A percentile compares a stretch with the other conserved stretches of the same genome.
These are phyloP conservation scores for Casuarina cunninghamiana DNA, from an alignment of 306 rosid genomes.

Conservation along the genomic window DNA sequence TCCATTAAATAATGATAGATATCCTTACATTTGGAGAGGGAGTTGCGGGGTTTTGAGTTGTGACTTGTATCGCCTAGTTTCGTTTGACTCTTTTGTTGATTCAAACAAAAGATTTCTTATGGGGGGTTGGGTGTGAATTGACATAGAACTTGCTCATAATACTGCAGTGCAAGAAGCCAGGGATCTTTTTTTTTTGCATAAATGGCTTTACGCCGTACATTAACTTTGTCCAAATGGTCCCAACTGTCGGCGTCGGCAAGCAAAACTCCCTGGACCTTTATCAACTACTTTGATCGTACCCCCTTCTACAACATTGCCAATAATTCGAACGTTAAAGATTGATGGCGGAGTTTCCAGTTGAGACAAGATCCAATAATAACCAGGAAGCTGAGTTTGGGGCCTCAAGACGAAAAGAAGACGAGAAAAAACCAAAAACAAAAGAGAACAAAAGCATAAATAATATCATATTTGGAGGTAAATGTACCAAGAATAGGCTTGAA, in stretches of 20 bases:
- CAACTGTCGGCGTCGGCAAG: constrained; percentile 97
- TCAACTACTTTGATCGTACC: constrained; percentile 76
- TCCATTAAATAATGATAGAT: too few species aligned
- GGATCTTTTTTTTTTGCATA: background rate
- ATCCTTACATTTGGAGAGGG: background rate
- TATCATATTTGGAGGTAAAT: background rate
- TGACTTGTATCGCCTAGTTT: background rate
- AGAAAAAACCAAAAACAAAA: background rate
- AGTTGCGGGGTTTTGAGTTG: background rate
- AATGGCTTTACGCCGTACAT: background rate
- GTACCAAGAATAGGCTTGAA: background rate
- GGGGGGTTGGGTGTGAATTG: background rate
- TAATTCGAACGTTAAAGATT: constrained; percentile 65
- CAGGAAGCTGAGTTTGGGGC: background rate
- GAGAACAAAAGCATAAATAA: background rate
- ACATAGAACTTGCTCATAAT: background rate
- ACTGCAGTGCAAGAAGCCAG: background rate
- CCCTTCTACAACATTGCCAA: constrained; percentile 89
- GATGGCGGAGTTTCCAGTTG: constrained; percentile 79
- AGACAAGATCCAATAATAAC: background rate
- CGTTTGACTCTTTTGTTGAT: background rate
- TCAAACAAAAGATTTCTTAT: background rate
- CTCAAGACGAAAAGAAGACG: background rate
- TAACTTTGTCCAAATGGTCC: constrained; percentile 93
- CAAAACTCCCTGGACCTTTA: constrained; percentile 87